Percentiles rank a stretch among this genome's conserved stretches.
Evolutionary conservation across 1,284 basidiomycete species (phyloP).

Genomic region (Cerrena zonata): DNA sequence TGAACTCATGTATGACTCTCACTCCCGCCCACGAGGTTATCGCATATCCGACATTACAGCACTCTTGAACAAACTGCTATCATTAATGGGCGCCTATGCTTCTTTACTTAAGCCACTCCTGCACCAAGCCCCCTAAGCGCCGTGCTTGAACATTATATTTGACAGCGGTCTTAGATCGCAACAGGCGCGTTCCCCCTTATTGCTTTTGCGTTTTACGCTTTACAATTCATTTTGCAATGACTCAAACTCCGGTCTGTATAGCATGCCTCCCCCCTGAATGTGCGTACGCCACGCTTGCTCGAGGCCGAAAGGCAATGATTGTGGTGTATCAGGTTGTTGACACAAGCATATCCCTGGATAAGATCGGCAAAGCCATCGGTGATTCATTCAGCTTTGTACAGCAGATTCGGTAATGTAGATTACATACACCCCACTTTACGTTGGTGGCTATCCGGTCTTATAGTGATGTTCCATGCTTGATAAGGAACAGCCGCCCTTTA

Average conservation of each 20-base stretch:
- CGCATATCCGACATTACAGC: constrained; percentile 10
- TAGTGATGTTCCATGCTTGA: too few species aligned
- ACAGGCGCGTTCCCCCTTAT: too few species aligned
- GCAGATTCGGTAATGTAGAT: not conserved
- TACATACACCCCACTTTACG: not conserved
- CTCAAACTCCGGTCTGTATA: not conserved
- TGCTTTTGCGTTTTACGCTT: too few species aligned
- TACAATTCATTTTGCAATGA: not conserved
- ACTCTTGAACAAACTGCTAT: constrained; percentile 8
- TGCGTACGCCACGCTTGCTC: not conserved
- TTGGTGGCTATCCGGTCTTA: not conserved
- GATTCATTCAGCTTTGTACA: not conserved
- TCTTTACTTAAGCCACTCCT: not conserved
- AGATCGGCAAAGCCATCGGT: not conserved
- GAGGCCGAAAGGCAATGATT: too few species aligned
- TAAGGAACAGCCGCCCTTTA: too few species aligned
- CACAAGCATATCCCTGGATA: not conserved
- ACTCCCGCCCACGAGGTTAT: constrained; percentile 14
- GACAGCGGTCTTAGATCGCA: constrained; percentile 11
- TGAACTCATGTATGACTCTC: constrained; percentile 24
- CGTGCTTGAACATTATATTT: too few species aligned
- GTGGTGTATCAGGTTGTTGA: too few species aligned
- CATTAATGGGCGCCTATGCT: constrained; percentile 29
- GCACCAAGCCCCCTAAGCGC: too few species aligned
- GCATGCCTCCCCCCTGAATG: not conserved